phyloP scores from a whole-genome alignment of 768 basidiomycete genomes.

The Leucogyrophana mollusca region DNA sequence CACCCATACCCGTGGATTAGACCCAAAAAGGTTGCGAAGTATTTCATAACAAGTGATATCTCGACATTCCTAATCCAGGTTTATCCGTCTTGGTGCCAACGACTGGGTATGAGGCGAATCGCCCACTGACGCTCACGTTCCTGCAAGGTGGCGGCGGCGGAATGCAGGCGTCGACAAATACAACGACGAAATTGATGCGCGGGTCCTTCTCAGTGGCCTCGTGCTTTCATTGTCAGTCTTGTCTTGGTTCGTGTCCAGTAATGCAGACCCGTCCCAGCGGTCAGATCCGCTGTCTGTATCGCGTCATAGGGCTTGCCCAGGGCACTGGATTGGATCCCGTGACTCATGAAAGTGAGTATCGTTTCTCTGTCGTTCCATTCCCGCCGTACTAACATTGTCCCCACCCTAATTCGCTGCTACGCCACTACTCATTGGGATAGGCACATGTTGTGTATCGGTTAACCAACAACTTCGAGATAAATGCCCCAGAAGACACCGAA shows the following conservation, averaged over 20 bases:
- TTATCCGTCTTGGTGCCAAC: neutral
- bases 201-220: slow-evolving; percentile 24
- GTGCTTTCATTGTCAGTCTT: slow-evolving; percentile 23
- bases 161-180: slow-evolving; percentile 8
- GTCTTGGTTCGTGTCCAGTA: slow-evolving; percentile 17
- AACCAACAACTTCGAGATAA: slow-evolving; percentile 18
- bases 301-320: slow-evolving; percentile 21
- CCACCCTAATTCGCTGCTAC: no score
- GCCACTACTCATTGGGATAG: slow-evolving; percentile 24
- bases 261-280: neutral
- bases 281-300: slow-evolving; percentile 30
- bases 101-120: no score
- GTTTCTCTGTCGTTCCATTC: neutral
- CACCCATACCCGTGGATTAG: slow-evolving; percentile 26
- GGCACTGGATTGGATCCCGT: slow-evolving; percentile 17
- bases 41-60: slow-evolving; percentile 27
- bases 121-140: no score
- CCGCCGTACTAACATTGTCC: neutral
- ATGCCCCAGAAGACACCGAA: no score
- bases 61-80: slow-evolving; percentile 27
- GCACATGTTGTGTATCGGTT: slow-evolving; percentile 25
- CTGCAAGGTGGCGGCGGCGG: slow-evolving; percentile 20
- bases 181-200: slow-evolving; percentile 7
- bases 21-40: slow-evolving; percentile 20
- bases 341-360: slow-evolving; percentile 20